phyloP scores from a whole-genome alignment of 2,329 filamentous ascomycete genomes.

The Colletotrichum tabaci region DNA sequence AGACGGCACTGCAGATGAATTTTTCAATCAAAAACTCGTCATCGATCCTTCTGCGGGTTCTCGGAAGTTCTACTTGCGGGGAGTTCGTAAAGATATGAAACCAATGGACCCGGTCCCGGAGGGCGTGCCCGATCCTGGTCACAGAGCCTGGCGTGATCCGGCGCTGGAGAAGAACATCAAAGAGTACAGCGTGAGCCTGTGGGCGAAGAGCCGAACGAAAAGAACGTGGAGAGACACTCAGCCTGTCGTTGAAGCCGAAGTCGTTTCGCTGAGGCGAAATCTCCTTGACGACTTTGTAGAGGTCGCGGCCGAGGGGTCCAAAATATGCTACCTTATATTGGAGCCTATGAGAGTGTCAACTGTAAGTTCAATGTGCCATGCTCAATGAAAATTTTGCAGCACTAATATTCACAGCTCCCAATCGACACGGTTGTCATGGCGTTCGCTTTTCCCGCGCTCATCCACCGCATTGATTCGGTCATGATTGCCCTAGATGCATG shows the following conservation, averaged over 20 bases:
- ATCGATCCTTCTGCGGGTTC: constrained; percentile 74
- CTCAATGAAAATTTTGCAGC: constrained; percentile 40
- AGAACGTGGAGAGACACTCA: constrained; percentile 76
- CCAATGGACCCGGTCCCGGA: constrained; percentile 76
- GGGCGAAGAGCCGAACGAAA: constrained; percentile 68
- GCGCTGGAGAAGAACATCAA: constrained; percentile 74
- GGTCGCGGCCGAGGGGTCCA: constrained; percentile 59
- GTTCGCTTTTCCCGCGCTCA: constrained; percentile 85
- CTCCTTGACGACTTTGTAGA: constrained; percentile 79
- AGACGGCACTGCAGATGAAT: constrained; percentile 60
- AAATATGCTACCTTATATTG: constrained; percentile 78
- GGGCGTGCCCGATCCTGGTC: constrained; percentile 63
- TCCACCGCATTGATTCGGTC: constrained; percentile 85
- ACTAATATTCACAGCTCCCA: constrained; percentile 68
- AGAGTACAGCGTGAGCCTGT: constrained; percentile 87
- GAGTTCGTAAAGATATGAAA: constrained; percentile 70
- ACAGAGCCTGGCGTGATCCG: constrained; percentile 57
- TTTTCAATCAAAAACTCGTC: constrained; percentile 69
- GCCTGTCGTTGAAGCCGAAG: constrained; percentile 83
- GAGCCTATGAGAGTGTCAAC: constrained; percentile 83
- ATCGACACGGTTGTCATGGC: constrained; percentile 79
- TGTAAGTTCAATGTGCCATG: constrained; percentile 63
- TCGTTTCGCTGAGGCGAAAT: constrained; percentile 85
- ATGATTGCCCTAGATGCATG: constrained; percentile 86
- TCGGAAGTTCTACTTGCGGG: constrained; percentile 71